Base-by-base conservation (phyloP, 2,329 filamentous ascomycete genomes). In the Fusarium caatingaense region DNA sequence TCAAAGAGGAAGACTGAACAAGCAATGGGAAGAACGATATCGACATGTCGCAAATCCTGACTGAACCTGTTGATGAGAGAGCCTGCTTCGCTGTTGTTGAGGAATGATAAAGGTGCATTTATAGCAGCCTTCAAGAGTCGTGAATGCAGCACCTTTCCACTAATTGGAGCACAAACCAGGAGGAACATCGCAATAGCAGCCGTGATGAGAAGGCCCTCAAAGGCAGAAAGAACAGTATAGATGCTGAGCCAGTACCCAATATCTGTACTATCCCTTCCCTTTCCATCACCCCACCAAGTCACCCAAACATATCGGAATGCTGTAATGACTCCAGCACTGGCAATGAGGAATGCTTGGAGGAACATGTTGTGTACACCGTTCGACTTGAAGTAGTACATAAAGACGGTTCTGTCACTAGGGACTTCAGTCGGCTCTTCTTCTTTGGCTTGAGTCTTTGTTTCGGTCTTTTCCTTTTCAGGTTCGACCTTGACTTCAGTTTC, bases 11-110 rank as follows among this genome's bases (percentile, higher is more conserved):
- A 77, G 1, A 76, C 21, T 2, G 65, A 62, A 11, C 74, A 49
- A 5, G 74, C 60, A 10, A 76, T 44, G 0, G 81, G 81, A 7
- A 83, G 76, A 28, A 80, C 75, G 5, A 78, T 76, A 53, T 83
- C 81, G 7, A 83, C 76, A 4, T 83, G 73, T 0, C 79, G 78
- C 69, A 83, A 76, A 57, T 83, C 81, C 59, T 83, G 82, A 11
- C 80, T 82, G 66, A 83, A 83, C 25, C 80, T 66, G 34, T 77
- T 77, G 54, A 77, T 66, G 12, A 77, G 44, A 2, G 76, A 77
- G 5, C 76, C 76, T 1, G 73, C 70, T 8, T 76, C 75, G 4
- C 65, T 71, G 20, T 75, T 77, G 4, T 76, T 72, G 13, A 77
- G 51, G 44, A 77, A 76, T 1, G 70, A 72, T 61, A 77, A 70